These are phyloP conservation scores for Theileria parva DNA, from an alignment of 169 alveolate genomes.

Conservation along the genomic window DNA sequence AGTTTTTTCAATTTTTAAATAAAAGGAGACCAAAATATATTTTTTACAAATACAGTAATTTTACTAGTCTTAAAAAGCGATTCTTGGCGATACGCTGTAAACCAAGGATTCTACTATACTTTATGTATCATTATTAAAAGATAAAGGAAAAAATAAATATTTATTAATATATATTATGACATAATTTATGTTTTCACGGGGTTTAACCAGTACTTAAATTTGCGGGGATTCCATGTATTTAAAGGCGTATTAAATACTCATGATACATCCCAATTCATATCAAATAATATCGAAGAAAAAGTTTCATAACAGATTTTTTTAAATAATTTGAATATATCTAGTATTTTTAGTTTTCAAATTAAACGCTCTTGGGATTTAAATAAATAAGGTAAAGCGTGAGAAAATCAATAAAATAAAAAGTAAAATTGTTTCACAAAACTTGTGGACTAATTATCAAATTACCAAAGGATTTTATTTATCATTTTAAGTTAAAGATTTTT, in stretches of 20 bases:
- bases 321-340: too few relatives aligned
- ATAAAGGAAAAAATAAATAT: neutral
- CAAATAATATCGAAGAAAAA: too few relatives aligned
- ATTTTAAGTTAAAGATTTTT: too few relatives aligned
- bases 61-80: neutral
- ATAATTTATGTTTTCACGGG: neutral
- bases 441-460: neutral
- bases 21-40: neutral
- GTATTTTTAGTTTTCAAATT: neutral
- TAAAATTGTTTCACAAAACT: neutral
- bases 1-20: neutral
- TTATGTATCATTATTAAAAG: neutral
- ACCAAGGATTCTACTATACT: neutral
- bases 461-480: neutral
- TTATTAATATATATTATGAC: neutral
- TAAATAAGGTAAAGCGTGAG: neutral
- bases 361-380: neutral
- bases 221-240: conserved; percentile 10
- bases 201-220: neutral
- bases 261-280: neutral
- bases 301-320: neutral
- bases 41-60: neutral
- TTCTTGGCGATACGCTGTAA: neutral
- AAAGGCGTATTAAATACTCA: neutral
- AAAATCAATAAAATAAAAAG: neutral